Base-by-base conservation (phyloP, 352 stramenopile genomes). In the Globisporangium alternatum region DNA sequence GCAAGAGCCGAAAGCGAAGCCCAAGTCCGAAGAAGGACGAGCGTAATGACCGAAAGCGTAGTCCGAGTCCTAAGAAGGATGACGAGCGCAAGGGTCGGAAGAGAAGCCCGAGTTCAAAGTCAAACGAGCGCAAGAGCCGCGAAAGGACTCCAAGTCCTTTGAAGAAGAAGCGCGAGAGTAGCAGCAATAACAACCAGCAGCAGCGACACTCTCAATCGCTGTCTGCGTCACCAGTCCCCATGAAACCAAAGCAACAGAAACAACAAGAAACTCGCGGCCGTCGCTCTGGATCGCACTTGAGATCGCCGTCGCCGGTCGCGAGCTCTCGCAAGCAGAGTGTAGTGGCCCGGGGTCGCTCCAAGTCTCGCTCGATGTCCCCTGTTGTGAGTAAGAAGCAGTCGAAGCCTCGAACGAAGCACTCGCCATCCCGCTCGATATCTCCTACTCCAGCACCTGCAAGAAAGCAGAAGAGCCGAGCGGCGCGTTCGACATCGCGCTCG, bases 221-320 rank as follows among this genome's bases (percentile, higher is more conserved):
- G 66, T 80, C 74, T 1, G 56, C 47, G 10, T 84, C 74, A 19
- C 65, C 73, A 45, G 7, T 17, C 22, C 19, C 17, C 15, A 8
- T 33, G 10, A 52, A 25, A 9, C 22, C 31, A 5, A 60, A 67
- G 43, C 43, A n/a, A 17, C 28, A 43, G 65, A 22, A 69, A 47
- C 37, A 68, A 65, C 49, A 48, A 25, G 72, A 68, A 31, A 53
- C 71, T 48, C 67, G 64, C 30, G 60, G 56, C 5, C 21, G 47
- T 49, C 65, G 51, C 54, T 72, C 66, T 44, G 60, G 43, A 57
- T 71, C 70, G 6, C 72, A 62, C 41, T 85, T 74, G 4, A 70
- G 59, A 39, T 85, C 75, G 4, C 75, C 75, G 58, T 85, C 75
- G 4, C 75, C 75, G 58, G 43, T 72, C 8, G 59, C 35, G 0